Evolutionary conservation across 225 moss, liverwort and hornwort species (phyloP), one percentile per base, ranked within the genome.

Genomic region (Sphagnum tenellum): DNA sequence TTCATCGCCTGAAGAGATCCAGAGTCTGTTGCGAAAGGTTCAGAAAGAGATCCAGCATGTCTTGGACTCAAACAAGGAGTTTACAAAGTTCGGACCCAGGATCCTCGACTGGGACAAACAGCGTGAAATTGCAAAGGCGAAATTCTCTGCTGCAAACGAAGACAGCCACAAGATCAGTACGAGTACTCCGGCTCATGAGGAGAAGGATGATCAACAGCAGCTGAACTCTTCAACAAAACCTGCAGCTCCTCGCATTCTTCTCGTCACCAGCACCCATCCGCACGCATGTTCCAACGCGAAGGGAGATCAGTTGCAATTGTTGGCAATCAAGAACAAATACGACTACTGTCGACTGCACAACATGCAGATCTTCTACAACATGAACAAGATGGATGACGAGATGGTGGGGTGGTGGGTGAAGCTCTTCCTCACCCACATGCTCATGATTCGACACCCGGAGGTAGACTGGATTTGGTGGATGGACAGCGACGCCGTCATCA

Each of bases 271-370:
- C 2, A 76, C 81, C 9, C 74, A 66, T 2, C 55, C 73, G 3
- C 3, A 14, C 4, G 64, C 71, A n/a, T 81, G 81, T 63, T 48
- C 48, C 44, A 67, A 73, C 54, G 64, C 73, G 8, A 50, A 58
- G 4, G 82, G 82, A 3, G 78, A 78, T 61, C 73, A 69, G 48
- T 72, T 70, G 56, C 59, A 76, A 48, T 67, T 79, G 7, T 73
- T 63, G 59, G 69, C 78, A 2, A 52, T 64, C 60, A 83, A 83
- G 76, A 79, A 83, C 45, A 83, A 83, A 67, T 65, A 76, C 61
- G 82, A 83, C 54, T 83, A 83, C 68, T 76, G 79, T 56, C 70
- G 76, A 7, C 53, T 71, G 48, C 82, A 83, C 61, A 59, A 73
- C 60, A 67, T 78, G 55, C 76, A 83, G 55, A 73, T 76, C 29